phyloP scores from a whole-genome alignment of 1,284 basidiomycete species.

The Boletus semigastroideus region DNA sequence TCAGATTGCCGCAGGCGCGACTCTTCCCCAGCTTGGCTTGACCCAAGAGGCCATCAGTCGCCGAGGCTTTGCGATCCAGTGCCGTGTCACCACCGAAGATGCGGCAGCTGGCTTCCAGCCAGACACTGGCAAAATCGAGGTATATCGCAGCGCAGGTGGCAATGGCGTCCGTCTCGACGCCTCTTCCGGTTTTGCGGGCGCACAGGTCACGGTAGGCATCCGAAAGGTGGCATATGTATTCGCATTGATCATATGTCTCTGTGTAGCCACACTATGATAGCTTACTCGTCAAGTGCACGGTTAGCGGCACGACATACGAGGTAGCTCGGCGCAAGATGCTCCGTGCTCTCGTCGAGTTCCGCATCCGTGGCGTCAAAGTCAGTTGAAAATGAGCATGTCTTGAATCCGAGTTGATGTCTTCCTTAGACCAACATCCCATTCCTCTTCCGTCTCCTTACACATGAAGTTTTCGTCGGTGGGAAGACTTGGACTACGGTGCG shows the following conservation, averaged over 20 bases:
- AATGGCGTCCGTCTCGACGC: constrained; percentile 98
- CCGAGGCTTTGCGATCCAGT: constrained; percentile 98
- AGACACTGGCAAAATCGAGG: constrained; percentile 99
- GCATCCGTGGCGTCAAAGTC: constrained; percentile 97
- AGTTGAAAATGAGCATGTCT: constrained; percentile 5
- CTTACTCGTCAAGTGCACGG: constrained; percentile 94
- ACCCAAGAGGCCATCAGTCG: constrained; percentile 97
- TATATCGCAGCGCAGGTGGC: constrained; percentile 97
- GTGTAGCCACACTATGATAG: constrained; percentile 94
- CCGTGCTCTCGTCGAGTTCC: constrained; percentile 97
- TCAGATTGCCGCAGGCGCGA: constrained; percentile 96
- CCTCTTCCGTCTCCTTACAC: constrained; percentile 97
- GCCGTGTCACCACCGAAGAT: constrained; percentile 99
- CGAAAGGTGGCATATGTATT: neutral
- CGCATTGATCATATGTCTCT: neutral
- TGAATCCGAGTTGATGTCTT: neutral
- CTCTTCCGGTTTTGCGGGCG: constrained; percentile 96
- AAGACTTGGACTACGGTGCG: constrained; percentile 96
- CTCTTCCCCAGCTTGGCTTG: constrained; percentile 92
- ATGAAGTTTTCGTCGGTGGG: constrained; percentile 94
- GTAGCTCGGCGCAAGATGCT: constrained; percentile 99
- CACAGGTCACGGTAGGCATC: constrained; percentile 89
- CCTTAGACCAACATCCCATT: constrained; percentile 96
- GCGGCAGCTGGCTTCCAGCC: constrained; percentile 91
- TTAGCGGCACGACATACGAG: constrained; percentile 97